These are phyloP conservation scores for Cucumis sativus DNA, from an alignment of 306 rosid species.

Conservation along the genomic window DNA sequence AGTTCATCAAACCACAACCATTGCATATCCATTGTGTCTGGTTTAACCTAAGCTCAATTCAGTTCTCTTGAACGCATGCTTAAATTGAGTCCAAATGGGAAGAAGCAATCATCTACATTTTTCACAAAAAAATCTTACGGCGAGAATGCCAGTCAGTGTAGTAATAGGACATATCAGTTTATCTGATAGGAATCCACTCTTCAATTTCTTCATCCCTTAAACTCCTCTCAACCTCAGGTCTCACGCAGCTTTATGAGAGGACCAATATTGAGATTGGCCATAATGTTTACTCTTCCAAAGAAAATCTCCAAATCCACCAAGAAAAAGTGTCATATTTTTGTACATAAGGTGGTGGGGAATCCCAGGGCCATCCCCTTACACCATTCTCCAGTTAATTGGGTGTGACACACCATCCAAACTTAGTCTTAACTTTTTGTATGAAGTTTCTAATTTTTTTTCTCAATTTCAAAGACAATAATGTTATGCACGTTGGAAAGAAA, in stretches of 20 bases:
- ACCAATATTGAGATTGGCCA: neutral
- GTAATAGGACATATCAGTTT: neutral
- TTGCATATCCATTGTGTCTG: neutral
- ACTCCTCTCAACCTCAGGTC: neutral
- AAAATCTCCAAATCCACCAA: neutral
- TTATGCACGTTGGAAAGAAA: neutral
- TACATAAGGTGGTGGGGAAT: neutral
- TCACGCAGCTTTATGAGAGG: neutral
- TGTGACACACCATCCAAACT: neutral
- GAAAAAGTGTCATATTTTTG: neutral
- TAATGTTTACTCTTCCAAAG: neutral
- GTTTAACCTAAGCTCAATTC: neutral
- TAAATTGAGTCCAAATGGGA: neutral
- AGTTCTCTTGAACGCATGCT: neutral
- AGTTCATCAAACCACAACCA: neutral
- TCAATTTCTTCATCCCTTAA: neutral
- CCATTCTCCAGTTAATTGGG: neutral
- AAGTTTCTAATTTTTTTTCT: neutral
- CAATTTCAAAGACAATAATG: neutral
- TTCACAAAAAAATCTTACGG: neutral
- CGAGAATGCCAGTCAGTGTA: no score
- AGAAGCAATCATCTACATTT: neutral
- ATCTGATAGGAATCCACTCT: neutral
- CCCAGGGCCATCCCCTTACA: neutral
- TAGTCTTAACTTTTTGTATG: neutral